phyloP scores from a whole-genome alignment of 2,329 filamentous ascomycete species.

The Aspergillus aculeatus region DNA sequence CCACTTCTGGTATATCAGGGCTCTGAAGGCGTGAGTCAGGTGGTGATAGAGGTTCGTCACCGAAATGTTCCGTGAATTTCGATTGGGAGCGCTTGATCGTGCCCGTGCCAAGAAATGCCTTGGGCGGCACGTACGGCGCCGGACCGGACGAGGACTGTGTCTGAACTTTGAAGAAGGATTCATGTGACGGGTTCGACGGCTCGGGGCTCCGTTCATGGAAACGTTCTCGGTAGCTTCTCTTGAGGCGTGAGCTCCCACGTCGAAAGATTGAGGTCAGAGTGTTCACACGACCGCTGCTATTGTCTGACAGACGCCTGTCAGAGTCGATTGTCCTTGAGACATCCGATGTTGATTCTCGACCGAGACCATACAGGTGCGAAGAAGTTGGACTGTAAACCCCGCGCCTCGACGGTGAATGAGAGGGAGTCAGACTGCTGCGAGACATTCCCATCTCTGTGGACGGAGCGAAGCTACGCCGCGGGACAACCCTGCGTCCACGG shows the following conservation, averaged over 20 bases:
- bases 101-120: slow-evolving; percentile 50
- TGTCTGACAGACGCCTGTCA: slow-evolving; percentile 56
- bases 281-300: slow-evolving; percentile 45
- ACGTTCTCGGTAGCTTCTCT: slow-evolving; percentile 53
- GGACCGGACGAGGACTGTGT: slow-evolving; percentile 48
- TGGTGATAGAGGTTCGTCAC: slow-evolving; percentile 81
- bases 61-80: slow-evolving; percentile 87
- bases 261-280: slow-evolving; percentile 75
- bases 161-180: slow-evolving; percentile 69
- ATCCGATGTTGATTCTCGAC: slow-evolving; percentile 53
- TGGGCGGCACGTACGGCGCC: slow-evolving; percentile 37
- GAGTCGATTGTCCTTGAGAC: slow-evolving; percentile 53
- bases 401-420: slow-evolving; percentile 48
- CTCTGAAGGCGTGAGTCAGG: slow-evolving; percentile 79
- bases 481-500: slow-evolving; percentile 27
- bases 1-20: slow-evolving; percentile 59
- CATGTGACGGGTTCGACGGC: slow-evolving; percentile 88
- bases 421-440: slow-evolving; percentile 32
- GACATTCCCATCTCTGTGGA: slow-evolving; percentile 37
- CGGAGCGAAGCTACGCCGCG: slow-evolving; percentile 32
- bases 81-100: slow-evolving; percentile 79
- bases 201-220: slow-evolving; percentile 63
- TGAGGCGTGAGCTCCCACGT: slow-evolving; percentile 58
- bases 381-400: slow-evolving; percentile 51
- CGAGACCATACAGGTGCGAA: slow-evolving; percentile 53